These are phyloP conservation scores for Chlorella sorokiniana DNA, from an alignment of 139 green algal species.

Conservation along the genomic window DNA sequence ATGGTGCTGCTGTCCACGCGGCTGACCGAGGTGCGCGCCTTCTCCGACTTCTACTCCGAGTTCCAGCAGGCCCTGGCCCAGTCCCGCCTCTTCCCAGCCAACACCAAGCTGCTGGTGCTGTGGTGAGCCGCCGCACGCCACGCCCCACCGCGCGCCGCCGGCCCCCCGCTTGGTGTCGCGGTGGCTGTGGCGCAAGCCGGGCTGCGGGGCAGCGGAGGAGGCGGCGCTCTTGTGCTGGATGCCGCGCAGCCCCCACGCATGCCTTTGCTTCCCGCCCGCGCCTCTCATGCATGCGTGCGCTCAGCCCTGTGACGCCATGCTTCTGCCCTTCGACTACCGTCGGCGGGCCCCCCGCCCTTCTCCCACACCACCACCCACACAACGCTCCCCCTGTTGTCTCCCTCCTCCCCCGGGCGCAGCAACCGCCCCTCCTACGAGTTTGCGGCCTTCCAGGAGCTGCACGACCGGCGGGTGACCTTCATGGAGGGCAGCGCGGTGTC, in stretches of 20 bases:
- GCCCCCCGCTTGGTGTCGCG: too few relatives aligned
- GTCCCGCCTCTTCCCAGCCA: slow-evolving; percentile 26
- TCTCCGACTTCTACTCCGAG: slow-evolving; percentile 76
- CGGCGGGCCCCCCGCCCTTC: too few relatives aligned
- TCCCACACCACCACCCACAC: not conserved
- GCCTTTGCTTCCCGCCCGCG: too few relatives aligned
- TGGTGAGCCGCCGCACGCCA: too few relatives aligned
- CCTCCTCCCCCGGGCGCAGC: not conserved
- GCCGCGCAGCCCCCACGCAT: too few relatives aligned
- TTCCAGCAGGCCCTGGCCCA: slow-evolving; percentile 59
- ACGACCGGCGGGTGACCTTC: slow-evolving; percentile 74
- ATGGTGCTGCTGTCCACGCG: slow-evolving; percentile 69
- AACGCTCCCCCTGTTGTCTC: not conserved
- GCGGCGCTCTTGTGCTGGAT: too few relatives aligned
- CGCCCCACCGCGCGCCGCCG: too few relatives aligned
- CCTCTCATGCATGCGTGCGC: too few relatives aligned
- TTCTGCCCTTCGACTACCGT: too few relatives aligned
- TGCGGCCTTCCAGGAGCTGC: slow-evolving; percentile 80
- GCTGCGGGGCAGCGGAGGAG: too few relatives aligned
- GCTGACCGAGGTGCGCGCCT: slow-evolving; percentile 74
- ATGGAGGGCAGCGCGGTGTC: slow-evolving; percentile 74
- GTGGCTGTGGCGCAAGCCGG: too few relatives aligned
- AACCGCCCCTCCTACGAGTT: slow-evolving; percentile 76
- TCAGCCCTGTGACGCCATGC: too few relatives aligned
- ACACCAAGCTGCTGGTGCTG: slow-evolving; percentile 65